Base-by-base conservation (phyloP, 805 yeast genomes). In the Kuraishia ogatae region DNA sequence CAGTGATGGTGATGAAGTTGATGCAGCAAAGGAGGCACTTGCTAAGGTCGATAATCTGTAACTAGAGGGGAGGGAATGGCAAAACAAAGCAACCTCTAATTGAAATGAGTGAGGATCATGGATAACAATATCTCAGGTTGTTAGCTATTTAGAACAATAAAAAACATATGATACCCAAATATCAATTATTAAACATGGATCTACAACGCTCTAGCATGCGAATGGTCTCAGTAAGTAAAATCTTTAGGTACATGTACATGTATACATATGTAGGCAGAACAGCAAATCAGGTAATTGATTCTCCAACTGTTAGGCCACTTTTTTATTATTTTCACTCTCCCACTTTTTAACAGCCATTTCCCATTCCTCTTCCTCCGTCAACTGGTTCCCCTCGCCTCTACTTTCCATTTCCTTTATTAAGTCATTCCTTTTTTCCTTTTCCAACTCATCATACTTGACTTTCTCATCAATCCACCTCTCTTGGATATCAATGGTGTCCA, bases 401-500 rank as follows among this genome's bases (percentile, higher is more conserved):
- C 64, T 59, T 51, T 75, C 75, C 24, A 74, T 67, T 50, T 76
- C 78, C 62, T 72, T 64, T 29, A 73, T 61, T 23, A 78, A 62
- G 52, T 70, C 73, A 50, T 72, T 68, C 39, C 75, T 71, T 56
- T 75, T 73, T 53, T 80, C 77, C 39, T 72, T 74, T 58, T 81
- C 87, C 52, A 76, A 75, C 52, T 80, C 77, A 60, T 94, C 99
- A 68, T 89, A 91, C 52, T 73, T 74, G 26, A 80, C 86, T 66
- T 92, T 94, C 60, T 84, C 77, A 56, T 89, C 97, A 11, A 94
- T 80, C 99, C 99, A 94, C 57, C 99, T 77, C 60, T 94, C 99
- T 61, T 94, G 99, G 3, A 90, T 81, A 66, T 92, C 97, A 6
- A 82, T 72, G 49, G 22, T 47, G 17, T 79, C 80, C 50, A 77